phyloP scores from a whole-genome alignment of 1,139 yeast species.

The Kurtzmaniella natalensis region DNA sequence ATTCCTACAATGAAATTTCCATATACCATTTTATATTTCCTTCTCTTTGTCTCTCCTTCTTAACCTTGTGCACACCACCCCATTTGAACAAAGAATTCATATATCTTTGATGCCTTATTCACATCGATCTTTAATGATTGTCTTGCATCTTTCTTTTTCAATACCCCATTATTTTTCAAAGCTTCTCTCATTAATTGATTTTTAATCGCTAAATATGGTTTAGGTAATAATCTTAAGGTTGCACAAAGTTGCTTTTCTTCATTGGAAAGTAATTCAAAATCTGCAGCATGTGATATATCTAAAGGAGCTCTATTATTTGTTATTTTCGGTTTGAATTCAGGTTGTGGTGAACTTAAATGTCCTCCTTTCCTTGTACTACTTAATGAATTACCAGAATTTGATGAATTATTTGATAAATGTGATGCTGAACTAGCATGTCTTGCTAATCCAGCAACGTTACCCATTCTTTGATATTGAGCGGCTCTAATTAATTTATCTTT shows the following conservation, averaged over 20 bases:
- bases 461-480: constrained; percentile 59
- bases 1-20: too few relatives aligned
- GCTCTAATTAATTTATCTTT: constrained; percentile 71
- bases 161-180: constrained; percentile 73
- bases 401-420: background rate
- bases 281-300: constrained; percentile 82
- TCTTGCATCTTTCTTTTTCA: constrained; percentile 80
- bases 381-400: constrained; percentile 7
- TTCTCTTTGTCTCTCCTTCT: background rate
- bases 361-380: constrained; percentile 8
- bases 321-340: constrained; percentile 37
- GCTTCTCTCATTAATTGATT: constrained; percentile 89
- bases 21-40: background rate
- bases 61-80: constrained; percentile 66
- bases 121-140: constrained; percentile 83
- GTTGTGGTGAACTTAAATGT: constrained; percentile 31
- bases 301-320: constrained; percentile 45
- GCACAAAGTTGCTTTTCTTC: constrained; percentile 88
- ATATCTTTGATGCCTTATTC: constrained; percentile 78
- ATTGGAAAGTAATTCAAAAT: constrained; percentile 72
- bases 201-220: constrained; percentile 89
- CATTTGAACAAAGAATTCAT: constrained; percentile 88
- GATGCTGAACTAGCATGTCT: constrained; percentile 15
- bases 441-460: constrained; percentile 36
- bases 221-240: constrained; percentile 79